Base-by-base conservation (phyloP, 2,329 filamentous ascomycete species). In the Penicillium frequentans region DNA sequence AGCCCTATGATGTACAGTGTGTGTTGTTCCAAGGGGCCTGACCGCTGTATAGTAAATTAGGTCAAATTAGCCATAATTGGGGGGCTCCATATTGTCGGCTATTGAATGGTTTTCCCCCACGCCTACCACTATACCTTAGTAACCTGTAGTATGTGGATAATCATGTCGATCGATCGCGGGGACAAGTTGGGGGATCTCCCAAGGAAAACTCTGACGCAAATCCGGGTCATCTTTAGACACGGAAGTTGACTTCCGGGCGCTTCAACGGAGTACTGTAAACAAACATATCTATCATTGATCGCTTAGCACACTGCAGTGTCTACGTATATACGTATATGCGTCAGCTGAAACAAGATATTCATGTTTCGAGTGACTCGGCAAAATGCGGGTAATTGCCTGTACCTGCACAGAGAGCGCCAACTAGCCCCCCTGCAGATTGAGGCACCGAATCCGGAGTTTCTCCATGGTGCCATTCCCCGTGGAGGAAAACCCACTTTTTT, bases 401-500 rank as follows among this genome's bases (percentile, higher is more conserved):
- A 33, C 47, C 47, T 49, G 47, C 21, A 37, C 14, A 31, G 27
- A 27, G n/a, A 16, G 24, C 35, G 26, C 14, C 11, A 42, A 23
- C 19, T 42, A 27, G 5, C 31, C 52, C 47, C 47, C 51, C 48
- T 62, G 57, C 51, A 61, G 57, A 64, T 57, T 26, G 55, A 43
- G 31, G 55, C 58, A 51, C 58, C 60, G 56, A 64, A 56, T 63
- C 58, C 62, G 60, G 60, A 52, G 26, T 13, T 59, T 62, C 59
- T 55, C 56, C 60, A 61, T 63, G 53, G 52, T 55, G 56, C 55
- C 61, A 65, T 64, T 62, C 58, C 55, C 64, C 64, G 54, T 64
- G 63, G 59, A 26, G 26, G 59, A 56, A 62, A 47, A 35, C 29
- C 50, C 42, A 53, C 50, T 47, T 47, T 37, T 35, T 21, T 10